A percentile compares a stretch with the other conserved stretches of the same genome.
Evolutionary conservation across 1,284 basidiomycete species (phyloP).

Genomic region (Pseudozyma thailandica): DNA sequence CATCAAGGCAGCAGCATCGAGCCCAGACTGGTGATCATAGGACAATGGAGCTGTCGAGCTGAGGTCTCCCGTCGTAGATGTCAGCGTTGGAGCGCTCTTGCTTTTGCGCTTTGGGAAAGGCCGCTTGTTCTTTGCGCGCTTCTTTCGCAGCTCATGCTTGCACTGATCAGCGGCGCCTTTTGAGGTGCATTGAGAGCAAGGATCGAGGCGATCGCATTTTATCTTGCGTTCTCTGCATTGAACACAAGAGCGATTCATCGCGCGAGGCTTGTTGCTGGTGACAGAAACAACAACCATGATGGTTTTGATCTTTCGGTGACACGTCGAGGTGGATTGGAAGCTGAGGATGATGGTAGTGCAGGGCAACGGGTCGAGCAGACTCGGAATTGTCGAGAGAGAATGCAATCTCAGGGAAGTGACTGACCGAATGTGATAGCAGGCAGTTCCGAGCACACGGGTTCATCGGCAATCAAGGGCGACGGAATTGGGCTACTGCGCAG

Average conservation of each 20-base stretch:
- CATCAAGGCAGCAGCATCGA: not conserved
- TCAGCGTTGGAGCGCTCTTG: not conserved
- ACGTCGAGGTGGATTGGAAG: too few relatives aligned
- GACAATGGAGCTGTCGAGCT: not conserved
- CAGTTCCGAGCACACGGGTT: too few relatives aligned
- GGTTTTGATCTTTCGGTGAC: too few relatives aligned
- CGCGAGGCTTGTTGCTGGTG: constrained; percentile 12
- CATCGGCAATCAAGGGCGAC: too few relatives aligned
- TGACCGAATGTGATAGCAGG: too few relatives aligned
- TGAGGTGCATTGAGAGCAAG: constrained; percentile 38
- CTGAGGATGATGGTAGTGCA: not conserved
- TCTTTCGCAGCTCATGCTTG: constrained; percentile 41
- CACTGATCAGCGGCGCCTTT: constrained; percentile 31
- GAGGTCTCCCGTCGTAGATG: too few relatives aligned
- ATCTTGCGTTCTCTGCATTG: constrained; percentile 48
- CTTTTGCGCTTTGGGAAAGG: constrained; percentile 39
- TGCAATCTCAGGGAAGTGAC: too few relatives aligned
- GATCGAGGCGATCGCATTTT: constrained; percentile 40
- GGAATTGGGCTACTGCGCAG: too few relatives aligned
- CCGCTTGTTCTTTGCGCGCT: constrained; percentile 43
- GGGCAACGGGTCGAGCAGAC: not conserved
- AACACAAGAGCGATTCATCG: constrained; percentile 43
- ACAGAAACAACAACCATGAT: constrained; percentile 3
- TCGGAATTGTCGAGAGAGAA: too few relatives aligned
- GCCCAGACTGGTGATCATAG: not conserved